phyloP scores from a whole-genome alignment of 2,329 filamentous ascomycete genomes.

The Colletotrichum sublineola region DNA sequence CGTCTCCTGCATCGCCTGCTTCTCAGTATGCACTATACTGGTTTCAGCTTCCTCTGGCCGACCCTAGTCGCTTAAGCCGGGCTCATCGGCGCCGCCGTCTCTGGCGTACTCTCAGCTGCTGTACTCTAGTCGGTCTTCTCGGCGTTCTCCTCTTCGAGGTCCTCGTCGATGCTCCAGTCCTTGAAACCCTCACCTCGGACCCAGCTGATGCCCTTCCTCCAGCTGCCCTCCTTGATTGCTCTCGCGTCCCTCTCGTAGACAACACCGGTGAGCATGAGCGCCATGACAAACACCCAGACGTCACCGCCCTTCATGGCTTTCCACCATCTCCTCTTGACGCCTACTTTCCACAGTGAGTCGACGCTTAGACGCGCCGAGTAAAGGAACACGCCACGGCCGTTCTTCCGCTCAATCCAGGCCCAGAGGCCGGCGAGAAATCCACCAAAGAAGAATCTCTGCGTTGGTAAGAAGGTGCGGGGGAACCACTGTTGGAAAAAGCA shows the following conservation, averaged over 20 bases:
- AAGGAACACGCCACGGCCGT: conserved; percentile 78
- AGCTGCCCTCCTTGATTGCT: conserved; percentile 74
- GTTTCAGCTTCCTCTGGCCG: too few relatives aligned
- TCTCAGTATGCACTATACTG: too few relatives aligned
- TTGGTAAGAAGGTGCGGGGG: conserved; percentile 80
- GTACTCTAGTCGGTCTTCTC: conserved; percentile 29
- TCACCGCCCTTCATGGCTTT: conserved; percentile 85
- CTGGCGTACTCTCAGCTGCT: background rate
- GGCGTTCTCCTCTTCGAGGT: conserved; percentile 58
- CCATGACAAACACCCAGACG: conserved; percentile 83
- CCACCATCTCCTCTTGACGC: conserved; percentile 93
- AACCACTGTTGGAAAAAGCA: conserved; percentile 89
- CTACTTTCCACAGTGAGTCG: conserved; percentile 91
- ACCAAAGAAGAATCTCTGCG: conserved; percentile 89
- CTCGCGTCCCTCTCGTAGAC: conserved; percentile 80
- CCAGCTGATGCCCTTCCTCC: conserved; percentile 81
- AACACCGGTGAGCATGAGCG: conserved; percentile 81
- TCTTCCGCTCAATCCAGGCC: conserved; percentile 79
- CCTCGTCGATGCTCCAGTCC: conserved; percentile 72
- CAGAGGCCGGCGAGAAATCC: conserved; percentile 89
- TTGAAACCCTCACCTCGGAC: conserved; percentile 81
- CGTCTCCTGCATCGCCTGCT: background rate
- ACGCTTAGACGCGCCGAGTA: conserved; percentile 84
- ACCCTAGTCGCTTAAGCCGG: too few relatives aligned
- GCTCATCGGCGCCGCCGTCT: background rate